phyloP scores from a whole-genome alignment of 73 alveolate genomes.

The Stentor coeruleus region DNA sequence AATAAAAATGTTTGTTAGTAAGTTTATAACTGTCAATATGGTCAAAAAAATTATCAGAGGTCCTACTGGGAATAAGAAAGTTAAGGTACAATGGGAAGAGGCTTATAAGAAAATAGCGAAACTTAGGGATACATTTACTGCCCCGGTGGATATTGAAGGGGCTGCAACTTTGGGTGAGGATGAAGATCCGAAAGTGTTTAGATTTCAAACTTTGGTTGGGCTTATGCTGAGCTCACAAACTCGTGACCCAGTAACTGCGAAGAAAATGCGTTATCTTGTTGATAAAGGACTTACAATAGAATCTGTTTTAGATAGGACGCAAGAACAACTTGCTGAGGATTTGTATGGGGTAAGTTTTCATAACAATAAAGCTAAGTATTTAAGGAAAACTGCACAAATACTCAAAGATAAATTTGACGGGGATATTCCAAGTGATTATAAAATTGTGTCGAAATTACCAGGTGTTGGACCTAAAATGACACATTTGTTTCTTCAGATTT shows the following conservation, averaged over 20 bases:
- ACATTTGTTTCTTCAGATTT: slow-evolving; percentile 65
- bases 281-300: slow-evolving; percentile 74
- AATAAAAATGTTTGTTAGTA: too few relatives aligned
- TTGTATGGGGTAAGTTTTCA: slow-evolving; percentile 74
- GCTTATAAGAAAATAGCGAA: slow-evolving; percentile 45
- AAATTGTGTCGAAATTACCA: slow-evolving; percentile 57
- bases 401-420: slow-evolving; percentile 71
- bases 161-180: slow-evolving; percentile 35
- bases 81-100: slow-evolving; percentile 53
- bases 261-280: slow-evolving; percentile 59
- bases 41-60: slow-evolving; percentile 22
- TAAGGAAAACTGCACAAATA: slow-evolving; percentile 69
- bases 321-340: slow-evolving; percentile 46
- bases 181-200: slow-evolving; percentile 41
- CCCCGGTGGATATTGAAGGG: slow-evolving; percentile 88
- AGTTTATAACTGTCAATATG: slow-evolving; percentile 17
- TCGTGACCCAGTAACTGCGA: slow-evolving; percentile 79
- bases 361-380: slow-evolving; percentile 70
- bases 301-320: slow-evolving; percentile 58
- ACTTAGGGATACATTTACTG: slow-evolving; percentile 55
- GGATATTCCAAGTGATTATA: slow-evolving; percentile 66
- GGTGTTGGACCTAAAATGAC: slow-evolving; percentile 96
- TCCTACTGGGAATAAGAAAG: neutral
- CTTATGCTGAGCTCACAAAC: slow-evolving; percentile 88
- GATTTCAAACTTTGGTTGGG: slow-evolving; percentile 80